A percentile compares a stretch with the other conserved stretches of the same genome.
phyloP scores from a whole-genome alignment of 257 asterid genomes.

The Striga asiatica region DNA sequence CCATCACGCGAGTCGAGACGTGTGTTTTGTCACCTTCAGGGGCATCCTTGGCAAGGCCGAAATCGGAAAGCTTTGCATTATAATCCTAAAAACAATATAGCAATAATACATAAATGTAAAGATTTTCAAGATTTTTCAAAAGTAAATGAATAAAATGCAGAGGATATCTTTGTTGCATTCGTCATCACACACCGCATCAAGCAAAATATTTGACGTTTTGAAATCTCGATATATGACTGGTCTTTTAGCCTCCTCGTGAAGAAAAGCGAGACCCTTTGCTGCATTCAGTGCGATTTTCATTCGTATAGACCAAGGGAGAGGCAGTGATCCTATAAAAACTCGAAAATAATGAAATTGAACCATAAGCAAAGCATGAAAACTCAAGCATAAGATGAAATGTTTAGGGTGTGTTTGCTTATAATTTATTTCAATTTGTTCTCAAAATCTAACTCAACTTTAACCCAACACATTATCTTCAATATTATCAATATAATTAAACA shows the following conservation, averaged over 20 bases:
- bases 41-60: conserved; percentile 79
- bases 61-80: conserved; percentile 77
- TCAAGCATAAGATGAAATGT: not conserved
- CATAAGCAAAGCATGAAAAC: not conserved
- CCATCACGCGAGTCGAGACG: no score
- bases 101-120: not conserved
- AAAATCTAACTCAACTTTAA: no score
- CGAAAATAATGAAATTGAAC: no score
- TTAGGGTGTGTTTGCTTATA: no score
- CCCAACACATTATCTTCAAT: no score
- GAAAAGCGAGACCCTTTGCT: conserved; percentile 76
- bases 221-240: conserved; percentile 72
- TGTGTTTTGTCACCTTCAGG: no score
- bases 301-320: conserved; percentile 69
- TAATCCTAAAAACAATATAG: conserved; percentile 56
- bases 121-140: conserved; percentile 15
- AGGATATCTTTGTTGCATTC: conserved; percentile 10
- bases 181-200: conserved; percentile 40
- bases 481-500: no score
- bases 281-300: conserved; percentile 69
- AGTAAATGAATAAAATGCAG: not conserved
- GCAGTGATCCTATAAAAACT: conserved; percentile 36
- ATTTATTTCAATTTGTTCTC: no score
- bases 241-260: conserved; percentile 77
- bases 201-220: conserved; percentile 56